Percentiles rank a stretch among this genome's conserved stretches.
phyloP scores from a whole-genome alignment of 2,329 filamentous ascomycete species.

The Trichoderma sp. region DNA sequence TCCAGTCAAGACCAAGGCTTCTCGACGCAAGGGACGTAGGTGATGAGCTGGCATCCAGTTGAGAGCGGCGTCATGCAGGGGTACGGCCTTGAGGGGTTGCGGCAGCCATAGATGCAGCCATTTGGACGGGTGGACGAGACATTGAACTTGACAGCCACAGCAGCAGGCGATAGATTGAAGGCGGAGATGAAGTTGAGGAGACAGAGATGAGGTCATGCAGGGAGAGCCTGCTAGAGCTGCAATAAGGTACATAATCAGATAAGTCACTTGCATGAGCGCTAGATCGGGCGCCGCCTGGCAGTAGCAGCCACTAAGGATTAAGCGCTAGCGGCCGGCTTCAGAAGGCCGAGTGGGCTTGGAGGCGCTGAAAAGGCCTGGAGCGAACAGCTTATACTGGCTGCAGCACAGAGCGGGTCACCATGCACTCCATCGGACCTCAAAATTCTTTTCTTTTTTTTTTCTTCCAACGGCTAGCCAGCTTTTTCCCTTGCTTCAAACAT shows the following conservation, averaged over 20 bases:
- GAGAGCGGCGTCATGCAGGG: not conserved
- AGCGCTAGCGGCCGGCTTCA: conserved; percentile 1
- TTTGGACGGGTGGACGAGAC: not conserved
- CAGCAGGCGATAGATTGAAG: not conserved
- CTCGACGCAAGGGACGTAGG: conserved; percentile 4
- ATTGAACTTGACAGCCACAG: not conserved
- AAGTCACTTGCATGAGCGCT: conserved; percentile 2
- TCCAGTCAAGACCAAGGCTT: not conserved
- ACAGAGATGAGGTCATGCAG: not conserved
- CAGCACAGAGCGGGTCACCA: not conserved
- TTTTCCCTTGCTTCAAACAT: not conserved
- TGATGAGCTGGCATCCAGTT: not conserved
- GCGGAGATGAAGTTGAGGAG: not conserved
- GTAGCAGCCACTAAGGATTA: not conserved
- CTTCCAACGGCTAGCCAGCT: not conserved
- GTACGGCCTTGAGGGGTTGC: not conserved
- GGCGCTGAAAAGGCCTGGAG: conserved; percentile 6
- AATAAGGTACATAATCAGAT: not conserved
- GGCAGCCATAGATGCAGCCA: not conserved
- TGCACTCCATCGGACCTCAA: conserved; percentile 1
- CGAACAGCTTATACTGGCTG: not conserved
- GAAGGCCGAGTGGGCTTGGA: not conserved
- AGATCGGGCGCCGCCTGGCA: not conserved
- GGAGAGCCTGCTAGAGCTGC: not conserved
- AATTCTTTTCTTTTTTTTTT: conserved; percentile 7